phyloP scores from a whole-genome alignment of 805 yeast species.

The Priceomyces carsonii region DNA sequence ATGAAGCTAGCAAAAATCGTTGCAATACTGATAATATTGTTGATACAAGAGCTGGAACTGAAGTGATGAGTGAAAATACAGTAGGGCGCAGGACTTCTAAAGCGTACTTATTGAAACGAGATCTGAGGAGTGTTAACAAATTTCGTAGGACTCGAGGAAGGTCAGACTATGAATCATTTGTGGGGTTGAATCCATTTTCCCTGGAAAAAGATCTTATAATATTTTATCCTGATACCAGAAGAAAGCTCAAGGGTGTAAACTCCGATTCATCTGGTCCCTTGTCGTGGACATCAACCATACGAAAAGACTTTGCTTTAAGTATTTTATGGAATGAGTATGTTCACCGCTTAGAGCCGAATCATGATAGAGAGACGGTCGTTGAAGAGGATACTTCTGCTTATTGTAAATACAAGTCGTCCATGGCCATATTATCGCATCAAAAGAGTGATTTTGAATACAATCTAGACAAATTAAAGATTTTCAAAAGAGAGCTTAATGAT shows the following conservation, averaged over 20 bases:
- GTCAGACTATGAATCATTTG: not conserved
- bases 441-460: not conserved
- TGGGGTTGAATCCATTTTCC: not conserved
- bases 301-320: slow-evolving; percentile 4
- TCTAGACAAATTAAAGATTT: not conserved
- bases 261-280: slow-evolving; percentile 12
- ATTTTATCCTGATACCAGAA: not conserved
- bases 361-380: too few relatives aligned
- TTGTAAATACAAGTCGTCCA: not conserved
- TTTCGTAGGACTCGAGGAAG: not conserved
- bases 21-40: not conserved
- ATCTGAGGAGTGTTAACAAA: not conserved
- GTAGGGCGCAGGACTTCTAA: not conserved
- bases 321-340: slow-evolving; percentile 2
- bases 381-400: not conserved
- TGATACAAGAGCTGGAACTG: not conserved
- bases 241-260: not conserved
- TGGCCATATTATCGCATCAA: not conserved
- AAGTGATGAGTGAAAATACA: not conserved
- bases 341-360: not conserved
- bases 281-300: slow-evolving; percentile 4
- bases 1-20: not conserved
- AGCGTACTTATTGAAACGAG: not conserved
- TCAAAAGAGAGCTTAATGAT: not conserved
- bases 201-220: not conserved